These are phyloP conservation scores for Mucor piriformis DNA, from an alignment of 371 early-diverging fungal genomes.

Conservation along the genomic window DNA sequence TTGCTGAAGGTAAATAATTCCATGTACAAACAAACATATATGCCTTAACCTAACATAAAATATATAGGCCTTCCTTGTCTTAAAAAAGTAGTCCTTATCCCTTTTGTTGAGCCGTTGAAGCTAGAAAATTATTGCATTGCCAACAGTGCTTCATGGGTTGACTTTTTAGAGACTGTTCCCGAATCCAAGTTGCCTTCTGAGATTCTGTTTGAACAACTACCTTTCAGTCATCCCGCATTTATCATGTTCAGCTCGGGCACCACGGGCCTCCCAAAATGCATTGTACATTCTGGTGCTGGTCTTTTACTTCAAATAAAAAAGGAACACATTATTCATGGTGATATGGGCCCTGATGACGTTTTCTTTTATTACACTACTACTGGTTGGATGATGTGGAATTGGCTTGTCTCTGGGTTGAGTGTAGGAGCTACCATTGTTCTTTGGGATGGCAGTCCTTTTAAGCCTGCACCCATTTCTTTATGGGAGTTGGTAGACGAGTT, in stretches of 20 bases:
- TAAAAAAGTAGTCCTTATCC: constrained; percentile 77
- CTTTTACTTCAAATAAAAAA: constrained; percentile 91
- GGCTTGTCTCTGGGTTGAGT: constrained; percentile 85
- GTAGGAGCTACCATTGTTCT: constrained; percentile 84
- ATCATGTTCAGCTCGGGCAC: constrained; percentile 98
- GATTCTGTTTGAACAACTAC: constrained; percentile 79
- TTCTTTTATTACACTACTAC: constrained; percentile 95
- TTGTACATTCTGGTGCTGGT: constrained; percentile 96
- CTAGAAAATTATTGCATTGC: constrained; percentile 26
- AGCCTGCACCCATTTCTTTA: constrained; percentile 74
- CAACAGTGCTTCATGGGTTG: constrained; percentile 49
- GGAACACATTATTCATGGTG: constrained; percentile 90
- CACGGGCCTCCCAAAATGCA: constrained; percentile 97
- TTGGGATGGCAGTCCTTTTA: constrained; percentile 96
- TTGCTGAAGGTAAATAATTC: constrained; percentile 54
- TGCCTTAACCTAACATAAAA: not conserved
- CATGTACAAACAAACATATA: not conserved
- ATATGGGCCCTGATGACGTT: constrained; percentile 74
- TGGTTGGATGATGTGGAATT: constrained; percentile 99
- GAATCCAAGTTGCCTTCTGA: constrained; percentile 29
- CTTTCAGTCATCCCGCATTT: constrained; percentile 94
- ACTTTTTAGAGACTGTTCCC: constrained; percentile 48
- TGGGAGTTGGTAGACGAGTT: constrained; percentile 83
- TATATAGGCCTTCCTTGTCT: constrained; percentile 51
- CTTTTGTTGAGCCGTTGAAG: constrained; percentile 56